Evolutionary conservation across 1,284 basidiomycete species (phyloP), one percentile per base, ranked within the genome.

Genomic region (Leucoagaricus sp.): DNA sequence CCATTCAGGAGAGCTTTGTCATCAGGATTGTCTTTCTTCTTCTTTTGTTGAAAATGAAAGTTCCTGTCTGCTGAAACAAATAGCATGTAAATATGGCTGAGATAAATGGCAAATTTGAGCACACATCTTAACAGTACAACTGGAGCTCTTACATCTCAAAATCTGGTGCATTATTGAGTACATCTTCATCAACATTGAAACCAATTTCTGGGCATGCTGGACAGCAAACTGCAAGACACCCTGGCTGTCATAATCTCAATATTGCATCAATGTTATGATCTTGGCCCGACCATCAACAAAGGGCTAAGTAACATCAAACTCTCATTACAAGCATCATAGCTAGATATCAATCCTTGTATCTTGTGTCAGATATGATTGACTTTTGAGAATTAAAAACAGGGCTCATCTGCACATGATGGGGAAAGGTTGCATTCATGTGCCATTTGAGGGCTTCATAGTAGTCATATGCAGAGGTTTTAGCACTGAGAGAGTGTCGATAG

Each of bases 161-260:
- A n/a, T n/a, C n/a, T n/a, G n/a, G n/a, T n/a, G n/a, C n/a, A n/a
- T n/a, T n/a, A n/a, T n/a, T n/a, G n/a, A n/a, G n/a, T n/a, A n/a
- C n/a, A n/a, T 57, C 53, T 34, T 62, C 34, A 7, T 62, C 57
- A 15, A 70, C 58, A 58, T 72, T 72, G 55, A 71, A 62, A 2
- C 63, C 64, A 12, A 67, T 56, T 38, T 69, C 61, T 3, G 68
- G 68, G 46, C 71, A 72, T 1, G 68, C 65, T 15, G 67, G 66
- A 45, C 69, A 72, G 12, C 60, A 45, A 3, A 71, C 46, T 1
- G 62, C 62, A 15, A 70, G 23, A 26, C 60, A 66, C 0, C 55
- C 49, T n/a, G 57, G 26, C 0, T 60, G 60, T 0, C 69, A 61
- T 41, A 58, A 29, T 0, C 59, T 38, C 13, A 69, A 23, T 12